Evolutionary conservation across 495 filamentous ascomycete species (phyloP).

Genomic region (Xylaria grammica): DNA sequence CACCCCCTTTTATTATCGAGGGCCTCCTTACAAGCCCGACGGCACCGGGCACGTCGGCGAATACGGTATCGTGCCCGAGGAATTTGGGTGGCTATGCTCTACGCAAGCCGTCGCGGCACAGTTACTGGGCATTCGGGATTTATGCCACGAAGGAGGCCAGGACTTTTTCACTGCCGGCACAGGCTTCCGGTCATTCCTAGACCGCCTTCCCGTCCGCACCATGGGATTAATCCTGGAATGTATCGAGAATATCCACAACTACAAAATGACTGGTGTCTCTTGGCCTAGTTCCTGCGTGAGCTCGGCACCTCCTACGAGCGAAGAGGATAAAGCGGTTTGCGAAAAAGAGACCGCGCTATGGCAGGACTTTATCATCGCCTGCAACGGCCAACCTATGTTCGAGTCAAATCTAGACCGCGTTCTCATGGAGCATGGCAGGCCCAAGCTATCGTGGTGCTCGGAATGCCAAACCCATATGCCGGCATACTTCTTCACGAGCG

Average conservation of each 20-base stretch:
- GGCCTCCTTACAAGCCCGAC: conserved; percentile 1
- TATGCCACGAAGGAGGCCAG: not conserved
- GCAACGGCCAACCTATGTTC: conserved; percentile 18
- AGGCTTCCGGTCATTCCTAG: conserved; percentile 31
- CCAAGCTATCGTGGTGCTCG: conserved; percentile 8
- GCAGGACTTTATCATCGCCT: conserved; percentile 29
- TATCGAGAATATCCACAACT: conserved; percentile 22
- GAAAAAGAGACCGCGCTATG: conserved; percentile 19
- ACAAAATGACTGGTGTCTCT: not conserved
- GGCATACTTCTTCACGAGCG: conserved; percentile 21
- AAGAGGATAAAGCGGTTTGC: not conserved
- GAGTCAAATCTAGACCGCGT: not conserved
- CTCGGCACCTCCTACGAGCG: not conserved
- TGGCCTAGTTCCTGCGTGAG: no score
- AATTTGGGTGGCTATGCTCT: conserved; percentile 15
- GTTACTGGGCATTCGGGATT: not conserved
- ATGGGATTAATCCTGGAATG: conserved; percentile 23
- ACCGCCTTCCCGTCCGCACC: conserved; percentile 28
- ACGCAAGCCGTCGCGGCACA: conserved; percentile 17
- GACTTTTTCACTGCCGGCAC: conserved; percentile 33
- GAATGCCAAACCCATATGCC: conserved; percentile 20
- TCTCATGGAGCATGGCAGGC: not conserved
- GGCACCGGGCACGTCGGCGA: conserved; percentile 20
- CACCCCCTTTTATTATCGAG: conserved; percentile 32
- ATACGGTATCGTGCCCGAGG: conserved; percentile 29